Percentiles rank a stretch among this genome's conserved stretches.
These are phyloP conservation scores for Euphorbia lathyris DNA, from an alignment of 345 rosid genomes.

Conservation along the genomic window DNA sequence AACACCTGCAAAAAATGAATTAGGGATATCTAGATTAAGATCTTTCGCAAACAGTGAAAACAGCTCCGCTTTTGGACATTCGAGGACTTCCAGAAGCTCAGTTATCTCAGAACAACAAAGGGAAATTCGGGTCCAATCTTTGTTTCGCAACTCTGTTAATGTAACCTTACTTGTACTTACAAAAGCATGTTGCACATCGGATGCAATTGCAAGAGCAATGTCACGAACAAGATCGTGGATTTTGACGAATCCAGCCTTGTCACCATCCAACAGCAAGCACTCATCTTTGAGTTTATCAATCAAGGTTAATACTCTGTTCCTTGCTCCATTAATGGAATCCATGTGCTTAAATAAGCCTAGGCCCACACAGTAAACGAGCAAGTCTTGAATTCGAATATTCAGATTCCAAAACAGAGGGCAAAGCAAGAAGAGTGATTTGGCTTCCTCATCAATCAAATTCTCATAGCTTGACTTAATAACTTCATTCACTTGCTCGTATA, in stretches of 20 bases:
- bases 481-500: neutral
- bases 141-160: neutral
- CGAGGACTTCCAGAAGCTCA: neutral
- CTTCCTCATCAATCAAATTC: neutral
- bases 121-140: neutral
- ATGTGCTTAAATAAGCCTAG: slow-evolving; percentile 1
- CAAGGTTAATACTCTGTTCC: neutral
- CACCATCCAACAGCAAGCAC: slow-evolving; percentile 5
- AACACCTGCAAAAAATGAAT: too few relatives aligned
- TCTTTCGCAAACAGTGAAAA: neutral
- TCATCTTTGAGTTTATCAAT: slow-evolving; percentile 3
- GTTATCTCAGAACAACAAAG: neutral
- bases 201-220: slow-evolving; percentile 16
- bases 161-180: neutral
- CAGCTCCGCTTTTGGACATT: neutral
- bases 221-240: slow-evolving; percentile 18
- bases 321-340: slow-evolving; percentile 10
- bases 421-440: neutral
- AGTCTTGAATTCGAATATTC: neutral
- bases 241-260: neutral
- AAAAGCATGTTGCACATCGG: neutral
- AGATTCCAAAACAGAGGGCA: slow-evolving; percentile 4
- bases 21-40: too few relatives aligned
- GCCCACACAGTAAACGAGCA: slow-evolving; percentile 19
- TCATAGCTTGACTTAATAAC: neutral